phyloP scores from a whole-genome alignment of 495 filamentous ascomycete species.

The Penicillium lividum region DNA sequence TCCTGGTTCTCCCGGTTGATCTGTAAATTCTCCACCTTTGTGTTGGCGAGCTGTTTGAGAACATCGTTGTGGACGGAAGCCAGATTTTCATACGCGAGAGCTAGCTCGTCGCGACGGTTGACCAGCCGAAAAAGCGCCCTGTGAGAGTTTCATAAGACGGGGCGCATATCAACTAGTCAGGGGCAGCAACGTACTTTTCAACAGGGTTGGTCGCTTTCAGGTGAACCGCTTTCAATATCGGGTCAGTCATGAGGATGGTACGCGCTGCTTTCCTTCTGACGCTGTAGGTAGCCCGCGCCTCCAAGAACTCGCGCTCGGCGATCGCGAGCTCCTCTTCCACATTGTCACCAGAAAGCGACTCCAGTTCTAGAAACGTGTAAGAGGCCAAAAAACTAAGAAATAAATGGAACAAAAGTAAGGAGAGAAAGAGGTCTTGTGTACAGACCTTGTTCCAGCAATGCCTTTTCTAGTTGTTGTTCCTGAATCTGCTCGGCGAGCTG shows the following conservation, averaged over 20 bases:
- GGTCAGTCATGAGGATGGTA: conserved; percentile 66
- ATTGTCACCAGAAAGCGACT: conserved; percentile 41
- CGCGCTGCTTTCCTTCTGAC: conserved; percentile 67
- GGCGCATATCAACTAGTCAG: conserved; percentile 1
- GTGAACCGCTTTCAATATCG: conserved; percentile 75
- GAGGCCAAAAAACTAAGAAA: neutral
- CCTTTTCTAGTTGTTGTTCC: conserved; percentile 68
- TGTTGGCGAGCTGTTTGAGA: conserved; percentile 47
- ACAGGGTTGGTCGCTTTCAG: conserved; percentile 62
- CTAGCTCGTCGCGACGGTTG: conserved; percentile 65
- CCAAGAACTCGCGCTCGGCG: conserved; percentile 65
- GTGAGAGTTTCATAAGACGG: conserved; percentile 14
- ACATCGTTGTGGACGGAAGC: conserved; percentile 50
- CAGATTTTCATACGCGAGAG: conserved; percentile 59
- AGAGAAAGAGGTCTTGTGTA: conserved; percentile 2
- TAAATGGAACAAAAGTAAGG: conserved; percentile 8
- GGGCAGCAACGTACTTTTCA: conserved; percentile 57
- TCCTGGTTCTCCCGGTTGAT: conserved; percentile 60
- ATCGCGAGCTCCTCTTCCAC: conserved; percentile 51
- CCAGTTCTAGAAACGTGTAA: conserved; percentile 25
- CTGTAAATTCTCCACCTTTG: conserved; percentile 57
- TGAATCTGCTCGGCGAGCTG: conserved; percentile 69
- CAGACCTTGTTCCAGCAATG: conserved; percentile 59
- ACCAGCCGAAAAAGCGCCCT: conserved; percentile 67
- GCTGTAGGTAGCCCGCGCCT: conserved; percentile 66